Conservation (phyloP, 139 green algal genomes). For the Picochlorum costavermella region DNA sequence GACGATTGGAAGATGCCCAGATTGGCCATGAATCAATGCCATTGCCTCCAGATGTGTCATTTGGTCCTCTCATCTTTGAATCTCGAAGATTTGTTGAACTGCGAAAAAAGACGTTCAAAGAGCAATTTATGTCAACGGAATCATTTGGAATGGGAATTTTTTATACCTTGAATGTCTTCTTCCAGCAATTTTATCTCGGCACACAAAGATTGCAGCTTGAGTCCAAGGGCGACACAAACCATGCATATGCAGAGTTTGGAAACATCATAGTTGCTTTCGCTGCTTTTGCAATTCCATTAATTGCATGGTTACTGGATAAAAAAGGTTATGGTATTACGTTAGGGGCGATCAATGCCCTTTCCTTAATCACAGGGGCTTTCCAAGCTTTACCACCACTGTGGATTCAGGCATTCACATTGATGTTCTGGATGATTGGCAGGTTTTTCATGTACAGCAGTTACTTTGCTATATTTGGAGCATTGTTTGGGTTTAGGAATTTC, state of each 20-base stretch:
- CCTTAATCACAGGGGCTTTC: conserved; percentile 27
- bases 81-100: conserved; percentile 52
- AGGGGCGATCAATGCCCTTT: conserved; percentile 41
- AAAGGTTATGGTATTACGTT: conserved; percentile 52
- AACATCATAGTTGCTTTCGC: conserved; percentile 52
- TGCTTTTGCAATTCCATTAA: conserved; percentile 40
- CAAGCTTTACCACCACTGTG: conserved; percentile 37
- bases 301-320: conserved; percentile 52
- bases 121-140: conserved; percentile 42
- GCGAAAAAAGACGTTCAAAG: conserved; percentile 43
- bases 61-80: conserved; percentile 45
- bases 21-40: conserved; percentile 19
- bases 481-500: conserved; percentile 55
- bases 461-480: conserved; percentile 51
- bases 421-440: conserved; percentile 36
- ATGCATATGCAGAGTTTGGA: conserved; percentile 37
- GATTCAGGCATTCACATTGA: conserved; percentile 40
- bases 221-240: conserved; percentile 33
- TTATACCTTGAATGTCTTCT: conserved; percentile 55
- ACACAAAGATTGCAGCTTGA: conserved; percentile 45
- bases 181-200: conserved; percentile 46
- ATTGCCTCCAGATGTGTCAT: conserved; percentile 23
- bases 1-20: conserved; percentile 2
- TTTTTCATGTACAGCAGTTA: conserved; percentile 59
- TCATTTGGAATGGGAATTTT: conserved; percentile 51